These are phyloP conservation scores for Trypanosoma grayi DNA, from an alignment of 208 protist genomes.

Conservation along the genomic window DNA sequence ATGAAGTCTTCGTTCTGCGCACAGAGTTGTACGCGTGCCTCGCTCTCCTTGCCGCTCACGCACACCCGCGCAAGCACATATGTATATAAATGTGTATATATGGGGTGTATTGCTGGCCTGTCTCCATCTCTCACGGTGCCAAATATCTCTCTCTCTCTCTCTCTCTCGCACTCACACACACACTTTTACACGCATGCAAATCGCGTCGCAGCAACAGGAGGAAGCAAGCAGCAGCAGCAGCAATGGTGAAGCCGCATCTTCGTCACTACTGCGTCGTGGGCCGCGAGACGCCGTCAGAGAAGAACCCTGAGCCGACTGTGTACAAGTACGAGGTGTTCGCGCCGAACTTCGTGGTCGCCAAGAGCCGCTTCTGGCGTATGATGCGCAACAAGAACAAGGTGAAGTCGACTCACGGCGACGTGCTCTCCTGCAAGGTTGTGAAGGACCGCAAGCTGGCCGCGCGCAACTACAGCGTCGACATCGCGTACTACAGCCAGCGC, in stretches of 20 bases:
- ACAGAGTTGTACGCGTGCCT: no score
- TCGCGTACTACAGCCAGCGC: constrained; percentile 98
- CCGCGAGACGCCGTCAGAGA: constrained; percentile 89
- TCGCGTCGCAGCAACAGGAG: constrained; percentile 5
- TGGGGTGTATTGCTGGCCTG: not conserved
- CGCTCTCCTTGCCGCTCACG: not conserved
- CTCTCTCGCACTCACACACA: not conserved
- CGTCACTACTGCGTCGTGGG: constrained; percentile 91
- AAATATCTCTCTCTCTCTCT: not conserved
- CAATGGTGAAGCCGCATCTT: constrained; percentile 86
- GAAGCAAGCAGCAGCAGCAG: constrained; percentile 1
- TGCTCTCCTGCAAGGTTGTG: constrained; percentile 92
- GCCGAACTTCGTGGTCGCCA: constrained; percentile 97
- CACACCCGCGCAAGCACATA: not conserved
- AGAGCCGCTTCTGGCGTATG: constrained; percentile 99
- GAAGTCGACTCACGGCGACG: constrained; percentile 98
- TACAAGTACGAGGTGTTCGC: constrained; percentile 99
- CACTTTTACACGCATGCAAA: not conserved
- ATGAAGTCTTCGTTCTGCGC: no score
- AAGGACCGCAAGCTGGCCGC: constrained; percentile 95
- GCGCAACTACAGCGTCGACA: constrained; percentile 99
- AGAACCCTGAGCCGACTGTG: constrained; percentile 52
- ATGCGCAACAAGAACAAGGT: constrained; percentile 97
- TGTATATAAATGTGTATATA: not conserved
- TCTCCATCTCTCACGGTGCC: not conserved